Evolutionary conservation across 1,139 yeast genomes (phyloP), one percentile per base, ranked within the genome.

Genomic region (Kurtzmaniella quercitrusa): DNA sequence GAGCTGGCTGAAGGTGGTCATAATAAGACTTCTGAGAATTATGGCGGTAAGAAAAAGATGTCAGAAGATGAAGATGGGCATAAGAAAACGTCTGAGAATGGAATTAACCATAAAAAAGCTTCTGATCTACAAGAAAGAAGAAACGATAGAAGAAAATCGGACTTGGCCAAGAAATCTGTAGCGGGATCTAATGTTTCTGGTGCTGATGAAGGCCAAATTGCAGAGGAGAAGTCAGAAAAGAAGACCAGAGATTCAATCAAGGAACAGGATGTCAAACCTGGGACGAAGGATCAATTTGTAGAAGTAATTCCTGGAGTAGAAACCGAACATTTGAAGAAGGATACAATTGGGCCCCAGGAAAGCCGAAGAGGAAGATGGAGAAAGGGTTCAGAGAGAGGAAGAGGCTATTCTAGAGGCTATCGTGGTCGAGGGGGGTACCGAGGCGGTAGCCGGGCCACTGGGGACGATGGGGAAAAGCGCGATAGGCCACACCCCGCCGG

Each of bases 281-380:
- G 10, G 31, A 27, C 18, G n/a, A 38, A 25, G 12, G 12, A 17
- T 25, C 14, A 29, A n/a, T 21, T n/a, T n/a, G 27, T 4, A n/a
- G 15, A n/a, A 17, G 37, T 16, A 37, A 6, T 18, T 25, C 41
- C 50, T 33, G 34, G 16, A 17, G 16, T n/a, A 34, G 25, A 34
- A 40, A 34, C 18, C 10, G 18, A 31, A 11, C 34, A n/a, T 27
- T 14, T 14, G 31, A 21, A 38, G 5, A 36, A 16, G 21, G 34
- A 41, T 10, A 4, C 31, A 34, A 41, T 34, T 17, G 37, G 19
- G 5, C 16, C 31, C 21, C 39, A 34, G 25, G 38, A 25, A 38
- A 38, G 48, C 38, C 48, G 45, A n/a, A 43, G 47, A 44, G 46
- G 49, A 3, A 43, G 52, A 11, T 42, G 44, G 12, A 39, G 50